Base-by-base conservation (phyloP, 768 basidiomycete genomes). In the Leucocoprinus sp. region DNA sequence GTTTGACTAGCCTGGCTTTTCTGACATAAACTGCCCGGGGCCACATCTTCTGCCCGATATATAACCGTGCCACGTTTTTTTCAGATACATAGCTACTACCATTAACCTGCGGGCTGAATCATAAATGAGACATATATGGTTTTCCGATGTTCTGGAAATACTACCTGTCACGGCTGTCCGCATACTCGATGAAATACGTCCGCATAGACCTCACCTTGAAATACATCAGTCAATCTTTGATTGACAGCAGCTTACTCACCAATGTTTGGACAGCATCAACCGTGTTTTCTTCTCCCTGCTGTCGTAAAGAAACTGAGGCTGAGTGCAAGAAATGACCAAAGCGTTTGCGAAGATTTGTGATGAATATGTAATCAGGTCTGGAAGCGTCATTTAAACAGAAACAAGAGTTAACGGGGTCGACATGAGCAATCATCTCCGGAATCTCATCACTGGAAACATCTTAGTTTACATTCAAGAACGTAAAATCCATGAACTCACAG, bases 201-300 rank as follows among this genome's bases (percentile, higher is more conserved):
- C 80, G 73, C 41, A 88, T 77, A 8, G 80, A 80, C 37, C 75
- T 70, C 37, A 86, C 69, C 82, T 85, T 50, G 37, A 38, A 19
- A 4, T 49, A 43, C 3, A 14, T 48, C 42, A 18, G 49, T 19
- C 17, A 21, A 33, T 21, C 28, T 36, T 11, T 18, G 15, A 17
- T 23, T 6, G 17, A n/a, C 31, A 31, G 8, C 27, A 37, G 23
- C 22, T 15, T 12, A 63, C 76, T 45, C 52, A 84, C 85, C 46
- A 88, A 66, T 58, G 78, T 75, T 52, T 83, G 75, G 14, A 90
- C 83, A 4, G 83, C 80, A 61, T 93, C 90, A 6, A 93, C 78
- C 2, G 81, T 83, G 52, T 83, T 85, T 61, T 86, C 82, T 55
- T 84, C 82, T 4, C 85, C 86, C 60, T 87, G 85, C 49, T 76